Evolutionary conservation across 768 basidiomycete genomes (phyloP).

Genomic region (Mycena filopes): DNA sequence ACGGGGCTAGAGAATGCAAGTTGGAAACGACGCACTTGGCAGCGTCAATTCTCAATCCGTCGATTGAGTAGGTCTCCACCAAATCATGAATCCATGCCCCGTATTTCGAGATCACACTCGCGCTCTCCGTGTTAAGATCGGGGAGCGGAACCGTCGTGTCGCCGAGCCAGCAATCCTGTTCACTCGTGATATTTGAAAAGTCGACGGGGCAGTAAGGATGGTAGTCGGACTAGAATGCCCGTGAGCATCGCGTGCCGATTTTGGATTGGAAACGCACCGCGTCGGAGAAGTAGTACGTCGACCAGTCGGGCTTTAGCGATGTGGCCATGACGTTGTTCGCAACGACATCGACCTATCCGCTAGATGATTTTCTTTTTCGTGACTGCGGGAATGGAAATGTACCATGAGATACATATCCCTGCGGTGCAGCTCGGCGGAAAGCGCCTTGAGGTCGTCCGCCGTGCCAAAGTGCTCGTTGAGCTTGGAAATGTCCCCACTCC

Average conservation of each 20-base stretch:
- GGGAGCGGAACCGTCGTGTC: conserved; percentile 78
- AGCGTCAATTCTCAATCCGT: conserved; percentile 89
- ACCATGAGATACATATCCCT: conserved; percentile 88
- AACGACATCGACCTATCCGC: conserved; percentile 69
- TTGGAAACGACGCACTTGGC: conserved; percentile 52
- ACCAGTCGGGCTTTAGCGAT: conserved; percentile 69
- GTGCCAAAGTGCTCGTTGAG: conserved; percentile 76
- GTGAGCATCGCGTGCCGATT: not conserved
- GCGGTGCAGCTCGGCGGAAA: conserved; percentile 70
- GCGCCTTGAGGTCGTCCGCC: conserved; percentile 69
- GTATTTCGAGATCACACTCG: conserved; percentile 69
- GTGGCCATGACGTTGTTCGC: conserved; percentile 89
- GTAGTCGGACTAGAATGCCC: conserved; percentile 62
- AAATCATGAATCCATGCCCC: conserved; percentile 75
- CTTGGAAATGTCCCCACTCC: conserved; percentile 72
- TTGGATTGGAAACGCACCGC: conserved; percentile 48
- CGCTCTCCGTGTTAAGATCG: conserved; percentile 82
- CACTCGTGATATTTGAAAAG: conserved; percentile 74
- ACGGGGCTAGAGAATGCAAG: conserved; percentile 22
- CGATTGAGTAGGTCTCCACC: conserved; percentile 78
- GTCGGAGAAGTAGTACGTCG: conserved; percentile 75
- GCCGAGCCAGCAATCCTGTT: conserved; percentile 87
- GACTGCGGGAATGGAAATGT: not conserved
- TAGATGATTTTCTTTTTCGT: not conserved
- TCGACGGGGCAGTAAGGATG: conserved; percentile 84